Percentiles rank a stretch among this genome's conserved stretches.
Conservation (phyloP, 257 asterid genomes). For the Ilex aquifolium region DNA sequence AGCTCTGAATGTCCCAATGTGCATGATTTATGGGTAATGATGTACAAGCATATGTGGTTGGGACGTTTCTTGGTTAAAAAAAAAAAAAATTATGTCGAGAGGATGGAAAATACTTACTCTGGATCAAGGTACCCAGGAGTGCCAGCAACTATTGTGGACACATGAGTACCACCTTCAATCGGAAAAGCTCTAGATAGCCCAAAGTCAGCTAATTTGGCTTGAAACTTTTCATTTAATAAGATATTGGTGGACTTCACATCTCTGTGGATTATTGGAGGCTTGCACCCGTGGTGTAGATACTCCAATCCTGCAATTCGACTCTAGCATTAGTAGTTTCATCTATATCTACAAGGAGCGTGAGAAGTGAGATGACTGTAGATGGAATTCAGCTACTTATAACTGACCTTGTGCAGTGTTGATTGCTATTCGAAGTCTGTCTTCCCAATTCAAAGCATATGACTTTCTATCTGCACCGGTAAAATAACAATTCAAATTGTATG, state of each 20-base stretch:
- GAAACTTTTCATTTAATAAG: conserved; percentile 18
- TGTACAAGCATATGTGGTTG: no score
- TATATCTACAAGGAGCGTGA: no score
- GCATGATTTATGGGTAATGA: no score
- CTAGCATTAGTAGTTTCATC: no score
- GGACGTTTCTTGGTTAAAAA: no score
- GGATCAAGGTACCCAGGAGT: conserved; percentile 38
- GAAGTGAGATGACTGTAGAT: no score
- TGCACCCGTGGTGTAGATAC: conserved; percentile 40
- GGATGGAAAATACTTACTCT: conserved; percentile 24
- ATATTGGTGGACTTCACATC: conserved; percentile 39
- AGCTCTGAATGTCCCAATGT: no score
- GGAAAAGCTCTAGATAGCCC: conserved; percentile 36
- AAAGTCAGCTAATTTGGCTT: conserved; percentile 37
- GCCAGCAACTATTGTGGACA: conserved; percentile 23
- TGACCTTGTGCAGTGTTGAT: conserved; percentile 40
- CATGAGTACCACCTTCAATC: conserved; percentile 16
- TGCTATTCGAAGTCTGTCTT: conserved; percentile 29
- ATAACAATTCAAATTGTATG: no score
- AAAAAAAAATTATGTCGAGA: no score
- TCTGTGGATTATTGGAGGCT: conserved; percentile 37
- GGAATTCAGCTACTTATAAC: no score
- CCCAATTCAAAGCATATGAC: conserved; percentile 29
- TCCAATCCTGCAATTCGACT: conserved; percentile 30
- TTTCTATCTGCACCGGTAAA: conserved; percentile 9